Percentiles rank a stretch among this genome's conserved stretches.
phyloP scores from a whole-genome alignment of 805 yeast genomes.

The Saccharomycopsis babjevae region DNA sequence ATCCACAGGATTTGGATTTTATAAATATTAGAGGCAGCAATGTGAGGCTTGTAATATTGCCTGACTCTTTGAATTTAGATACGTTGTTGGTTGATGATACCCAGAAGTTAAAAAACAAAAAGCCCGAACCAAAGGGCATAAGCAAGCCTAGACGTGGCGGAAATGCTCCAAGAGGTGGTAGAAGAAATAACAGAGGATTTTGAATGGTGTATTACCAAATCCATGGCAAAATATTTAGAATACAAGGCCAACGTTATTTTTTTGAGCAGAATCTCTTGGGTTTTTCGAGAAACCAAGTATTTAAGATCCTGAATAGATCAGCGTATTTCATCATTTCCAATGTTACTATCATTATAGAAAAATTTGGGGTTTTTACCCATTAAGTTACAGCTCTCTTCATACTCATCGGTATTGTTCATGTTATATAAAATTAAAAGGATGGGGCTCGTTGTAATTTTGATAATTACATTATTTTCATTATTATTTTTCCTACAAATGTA shows the following conservation, averaged over 20 bases:
- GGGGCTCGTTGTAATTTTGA: no score
- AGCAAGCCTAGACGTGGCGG: background rate
- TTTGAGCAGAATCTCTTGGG: background rate
- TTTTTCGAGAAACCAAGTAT: no score
- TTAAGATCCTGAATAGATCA: no score
- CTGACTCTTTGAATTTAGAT: slow-evolving; percentile 47
- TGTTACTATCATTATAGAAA: no score
- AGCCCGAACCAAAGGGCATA: slow-evolving; percentile 2
- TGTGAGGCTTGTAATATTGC: slow-evolving; percentile 57
- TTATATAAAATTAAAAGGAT: no score
- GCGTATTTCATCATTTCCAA: no score
- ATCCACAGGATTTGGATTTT: slow-evolving; percentile 52
- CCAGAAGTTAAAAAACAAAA: slow-evolving; percentile 27
- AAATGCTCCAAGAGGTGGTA: slow-evolving; percentile 6
- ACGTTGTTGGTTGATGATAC: slow-evolving; percentile 33
- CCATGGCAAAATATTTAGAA: background rate
- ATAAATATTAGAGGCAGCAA: slow-evolving; percentile 70
- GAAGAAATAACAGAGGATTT: slow-evolving; percentile 9
- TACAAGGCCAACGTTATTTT: background rate
- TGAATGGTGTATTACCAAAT: background rate
- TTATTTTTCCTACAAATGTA: background rate
- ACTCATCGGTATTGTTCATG: no score
- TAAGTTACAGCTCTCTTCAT: no score
- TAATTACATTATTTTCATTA: background rate
- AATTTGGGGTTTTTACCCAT: no score